These are phyloP conservation scores for Bidens hawaiensis DNA, from an alignment of 140 eudicot genomes.

Conservation along the genomic window DNA sequence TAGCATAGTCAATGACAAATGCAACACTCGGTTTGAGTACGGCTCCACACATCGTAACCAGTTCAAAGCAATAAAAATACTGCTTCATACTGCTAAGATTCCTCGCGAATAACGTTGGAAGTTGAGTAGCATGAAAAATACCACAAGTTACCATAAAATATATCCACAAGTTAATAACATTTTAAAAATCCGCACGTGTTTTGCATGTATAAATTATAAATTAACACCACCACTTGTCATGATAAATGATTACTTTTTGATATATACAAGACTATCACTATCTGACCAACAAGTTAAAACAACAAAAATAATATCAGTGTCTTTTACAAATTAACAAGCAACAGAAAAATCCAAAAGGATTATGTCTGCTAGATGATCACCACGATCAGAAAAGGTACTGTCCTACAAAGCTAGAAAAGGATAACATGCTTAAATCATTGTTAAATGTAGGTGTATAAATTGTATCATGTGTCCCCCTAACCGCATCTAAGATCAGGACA, in stretches of 20 bases:
- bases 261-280: neutral
- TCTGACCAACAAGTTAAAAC: neutral
- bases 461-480: neutral
- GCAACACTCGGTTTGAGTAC: conserved; percentile 36
- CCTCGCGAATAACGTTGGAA: conserved; percentile 7
- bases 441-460: neutral
- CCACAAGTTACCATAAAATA: neutral
- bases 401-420: neutral
- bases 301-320: neutral
- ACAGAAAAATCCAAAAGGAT: neutral
- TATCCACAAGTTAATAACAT: neutral
- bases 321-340: neutral
- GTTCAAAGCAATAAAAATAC: conserved; percentile 18
- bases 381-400: neutral
- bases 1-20: conserved; percentile 55
- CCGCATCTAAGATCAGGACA: neutral
- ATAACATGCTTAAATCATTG: neutral
- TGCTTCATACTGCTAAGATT: conserved; percentile 15
- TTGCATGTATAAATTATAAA: neutral
- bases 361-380: neutral
- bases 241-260: no score
- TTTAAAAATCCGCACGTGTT: neutral
- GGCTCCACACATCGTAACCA: conserved; percentile 40
- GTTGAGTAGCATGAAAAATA: neutral
- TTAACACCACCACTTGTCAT: neutral